phyloP scores from a whole-genome alignment of 176 grass and related monocot species.

The Thalia dealbata region DNA sequence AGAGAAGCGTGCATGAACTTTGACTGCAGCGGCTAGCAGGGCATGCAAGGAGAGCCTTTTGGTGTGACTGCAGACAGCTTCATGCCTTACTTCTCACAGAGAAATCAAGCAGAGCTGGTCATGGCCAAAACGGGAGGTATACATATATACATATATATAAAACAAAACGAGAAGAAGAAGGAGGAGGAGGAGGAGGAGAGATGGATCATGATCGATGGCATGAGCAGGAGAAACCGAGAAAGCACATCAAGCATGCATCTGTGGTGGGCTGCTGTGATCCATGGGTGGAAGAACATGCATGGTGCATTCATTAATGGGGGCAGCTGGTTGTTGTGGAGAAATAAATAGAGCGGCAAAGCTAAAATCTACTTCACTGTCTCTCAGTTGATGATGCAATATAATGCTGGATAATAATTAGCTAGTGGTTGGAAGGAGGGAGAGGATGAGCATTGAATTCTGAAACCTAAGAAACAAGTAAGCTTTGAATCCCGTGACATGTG shows the following conservation, averaged over 20 bases:
- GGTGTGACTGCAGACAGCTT: neutral
- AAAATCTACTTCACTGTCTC: neutral
- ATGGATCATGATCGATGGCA: too few species aligned
- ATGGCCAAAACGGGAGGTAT: neutral
- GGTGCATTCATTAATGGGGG: neutral
- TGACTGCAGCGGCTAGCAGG: neutral
- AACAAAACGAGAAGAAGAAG: too few species aligned
- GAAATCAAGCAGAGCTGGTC: neutral
- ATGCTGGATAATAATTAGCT: neutral
- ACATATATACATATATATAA: neutral
- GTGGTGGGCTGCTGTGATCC: neutral
- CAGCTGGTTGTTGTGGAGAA: conserved; percentile 5
- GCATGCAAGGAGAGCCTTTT: neutral
- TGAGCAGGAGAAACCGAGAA: too few species aligned
- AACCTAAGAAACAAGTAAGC: neutral
- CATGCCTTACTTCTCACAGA: too few species aligned
- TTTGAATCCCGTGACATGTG: neutral
- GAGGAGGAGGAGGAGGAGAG: too few species aligned
- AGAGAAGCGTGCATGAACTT: neutral
- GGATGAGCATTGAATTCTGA: neutral
- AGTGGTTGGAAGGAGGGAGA: neutral
- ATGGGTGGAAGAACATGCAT: neutral
- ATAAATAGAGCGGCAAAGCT: neutral
- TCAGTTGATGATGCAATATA: neutral
- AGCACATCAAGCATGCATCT: neutral